A percentile compares a stretch with the other conserved stretches of the same genome.
phyloP scores from a whole-genome alignment of 345 rosid genomes.

The Lagerstroemia speciosa region DNA sequence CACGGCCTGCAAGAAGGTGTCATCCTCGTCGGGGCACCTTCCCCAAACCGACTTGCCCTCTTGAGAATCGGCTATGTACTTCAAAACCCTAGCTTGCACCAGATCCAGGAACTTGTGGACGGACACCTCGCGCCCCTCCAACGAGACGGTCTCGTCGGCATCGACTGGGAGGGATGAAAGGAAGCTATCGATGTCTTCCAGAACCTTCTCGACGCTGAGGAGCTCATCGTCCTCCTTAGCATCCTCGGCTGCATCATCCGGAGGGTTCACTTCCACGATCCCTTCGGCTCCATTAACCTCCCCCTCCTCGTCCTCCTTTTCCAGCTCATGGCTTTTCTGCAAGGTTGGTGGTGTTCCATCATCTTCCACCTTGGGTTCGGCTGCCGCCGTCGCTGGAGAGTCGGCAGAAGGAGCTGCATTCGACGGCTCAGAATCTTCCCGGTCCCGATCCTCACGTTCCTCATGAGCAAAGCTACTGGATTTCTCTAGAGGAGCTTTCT shows the following conservation, averaged over 20 bases:
- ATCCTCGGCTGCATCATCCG: background rate
- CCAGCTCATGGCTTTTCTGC: background rate
- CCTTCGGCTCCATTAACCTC: constrained; percentile 9
- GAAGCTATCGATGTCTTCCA: constrained; percentile 46
- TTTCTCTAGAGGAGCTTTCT: constrained; percentile 9
- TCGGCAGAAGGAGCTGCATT: background rate
- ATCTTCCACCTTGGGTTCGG: background rate
- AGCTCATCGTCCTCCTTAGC: background rate
- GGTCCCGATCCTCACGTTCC: background rate
- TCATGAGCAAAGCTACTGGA: constrained; percentile 5
- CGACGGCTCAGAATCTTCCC: background rate
- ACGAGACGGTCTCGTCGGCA: constrained; percentile 10
- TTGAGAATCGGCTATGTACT: constrained; percentile 21
- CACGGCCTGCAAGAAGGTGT: constrained; percentile 34
- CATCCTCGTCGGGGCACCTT: constrained; percentile 30
- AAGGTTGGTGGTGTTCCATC: background rate
- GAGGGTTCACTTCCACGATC: background rate
- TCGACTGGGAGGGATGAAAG: constrained; percentile 19
- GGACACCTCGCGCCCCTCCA: constrained; percentile 40
- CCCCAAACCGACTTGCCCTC: constrained; percentile 34
- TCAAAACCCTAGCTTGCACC: constrained; percentile 30
- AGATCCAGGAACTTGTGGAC: constrained; percentile 58
- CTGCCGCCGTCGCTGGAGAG: background rate
- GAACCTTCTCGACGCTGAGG: constrained; percentile 33
- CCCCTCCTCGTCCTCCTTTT: background rate